Evolutionary conservation across 1,284 basidiomycete species (phyloP).

Genomic region (Malassezia brasiliensis): DNA sequence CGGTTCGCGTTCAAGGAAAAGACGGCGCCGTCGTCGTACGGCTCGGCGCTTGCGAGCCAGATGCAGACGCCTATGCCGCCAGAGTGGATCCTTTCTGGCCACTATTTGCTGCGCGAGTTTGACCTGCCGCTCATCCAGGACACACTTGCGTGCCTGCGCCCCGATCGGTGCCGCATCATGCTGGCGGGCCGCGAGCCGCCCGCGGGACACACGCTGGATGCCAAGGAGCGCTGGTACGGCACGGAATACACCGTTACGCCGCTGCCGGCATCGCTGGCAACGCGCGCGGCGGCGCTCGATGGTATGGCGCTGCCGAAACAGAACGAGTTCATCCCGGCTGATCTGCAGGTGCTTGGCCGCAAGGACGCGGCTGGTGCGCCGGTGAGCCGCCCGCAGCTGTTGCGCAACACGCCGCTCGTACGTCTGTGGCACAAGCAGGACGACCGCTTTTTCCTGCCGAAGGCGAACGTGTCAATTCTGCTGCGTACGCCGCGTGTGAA

Average conservation of each 20-base stretch:
- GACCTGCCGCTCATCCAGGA: slow-evolving; percentile 60
- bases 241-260: slow-evolving; percentile 43
- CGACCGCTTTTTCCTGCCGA: slow-evolving; percentile 46
- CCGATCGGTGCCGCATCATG: slow-evolving; percentile 62
- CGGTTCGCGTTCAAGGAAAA: slow-evolving; percentile 86
- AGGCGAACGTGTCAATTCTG: slow-evolving; percentile 44
- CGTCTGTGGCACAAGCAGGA: slow-evolving; percentile 48
- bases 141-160: slow-evolving; percentile 58
- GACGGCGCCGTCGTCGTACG: slow-evolving; percentile 66
- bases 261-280: slow-evolving; percentile 25
- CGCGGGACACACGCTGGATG: slow-evolving; percentile 29
- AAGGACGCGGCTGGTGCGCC: slow-evolving; percentile 22
- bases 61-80: slow-evolving; percentile 72
- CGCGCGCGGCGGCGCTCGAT: slow-evolving; percentile 22
- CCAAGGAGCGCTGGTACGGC: slow-evolving; percentile 45
- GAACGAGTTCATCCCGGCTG: slow-evolving; percentile 42
- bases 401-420: slow-evolving; percentile 29
- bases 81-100: slow-evolving; percentile 66
- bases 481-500: slow-evolving; percentile 47
- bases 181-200: slow-evolving; percentile 60
- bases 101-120: slow-evolving; percentile 69
- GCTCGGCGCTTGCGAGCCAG: slow-evolving; percentile 64
- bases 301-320: slow-evolving; percentile 39
- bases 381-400: slow-evolving; percentile 34
- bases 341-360: slow-evolving; percentile 30